Evolutionary conservation across 1,284 basidiomycete genomes (phyloP).

Genomic region (Microbotryomycetes sp.): DNA sequence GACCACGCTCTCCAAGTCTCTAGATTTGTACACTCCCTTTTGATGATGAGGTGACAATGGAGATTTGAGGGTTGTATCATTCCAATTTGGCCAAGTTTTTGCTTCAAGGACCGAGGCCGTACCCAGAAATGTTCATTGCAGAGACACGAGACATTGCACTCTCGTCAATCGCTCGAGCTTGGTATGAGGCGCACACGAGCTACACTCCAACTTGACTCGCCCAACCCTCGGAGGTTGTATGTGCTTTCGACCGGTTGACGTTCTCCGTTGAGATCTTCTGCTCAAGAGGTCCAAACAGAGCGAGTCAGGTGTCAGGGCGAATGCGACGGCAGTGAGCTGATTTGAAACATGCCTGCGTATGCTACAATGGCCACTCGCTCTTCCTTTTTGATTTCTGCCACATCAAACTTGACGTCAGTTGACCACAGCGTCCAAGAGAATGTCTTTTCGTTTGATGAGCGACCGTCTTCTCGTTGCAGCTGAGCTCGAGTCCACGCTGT

Average conservation of each 20-base stretch:
- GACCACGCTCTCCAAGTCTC: no score
- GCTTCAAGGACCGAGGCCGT: no score
- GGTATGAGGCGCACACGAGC: slow-evolving; percentile 6
- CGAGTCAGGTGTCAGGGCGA: background rate
- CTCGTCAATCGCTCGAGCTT: no score
- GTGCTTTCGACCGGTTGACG: slow-evolving; percentile 19
- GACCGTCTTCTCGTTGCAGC: background rate
- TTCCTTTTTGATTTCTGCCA: background rate
- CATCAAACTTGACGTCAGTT: background rate
- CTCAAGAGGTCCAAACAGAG: background rate
- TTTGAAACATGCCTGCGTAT: slow-evolving; percentile 18
- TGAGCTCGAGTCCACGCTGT: background rate
- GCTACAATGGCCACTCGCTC: slow-evolving; percentile 13
- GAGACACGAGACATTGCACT: no score
- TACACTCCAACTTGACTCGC: slow-evolving; percentile 24
- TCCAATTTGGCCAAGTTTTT: no score
- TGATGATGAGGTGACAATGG: no score
- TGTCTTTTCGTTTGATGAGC: background rate
- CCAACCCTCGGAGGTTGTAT: slow-evolving; percentile 22
- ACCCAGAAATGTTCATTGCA: no score
- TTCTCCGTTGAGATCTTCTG: slow-evolving; percentile 14
- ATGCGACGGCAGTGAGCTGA: no score
- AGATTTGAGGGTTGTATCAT: no score
- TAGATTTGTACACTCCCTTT: no score
- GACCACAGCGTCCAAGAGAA: background rate